Percentiles rank a stretch among this genome's conserved stretches.
These are phyloP conservation scores for Cerrena zonata DNA, from an alignment of 1,284 basidiomycete genomes.

Conservation along the genomic window DNA sequence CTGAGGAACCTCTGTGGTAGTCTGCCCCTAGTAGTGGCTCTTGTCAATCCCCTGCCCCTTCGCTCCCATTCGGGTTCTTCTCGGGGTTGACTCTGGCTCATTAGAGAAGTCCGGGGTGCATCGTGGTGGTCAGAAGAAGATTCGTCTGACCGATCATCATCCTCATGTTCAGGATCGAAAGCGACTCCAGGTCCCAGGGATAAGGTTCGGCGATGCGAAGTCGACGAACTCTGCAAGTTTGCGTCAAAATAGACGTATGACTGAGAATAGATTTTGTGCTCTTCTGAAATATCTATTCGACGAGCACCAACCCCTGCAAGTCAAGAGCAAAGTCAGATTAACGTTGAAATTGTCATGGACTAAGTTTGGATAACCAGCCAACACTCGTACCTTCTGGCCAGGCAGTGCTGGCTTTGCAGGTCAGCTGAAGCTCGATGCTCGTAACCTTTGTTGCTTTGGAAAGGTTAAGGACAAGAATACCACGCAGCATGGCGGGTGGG, in stretches of 20 bases:
- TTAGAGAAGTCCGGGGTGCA: neutral
- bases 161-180: conserved; percentile 29
- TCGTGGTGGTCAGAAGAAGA: conserved; percentile 18
- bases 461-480: conserved; percentile 78
- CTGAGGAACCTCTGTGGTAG: conserved; percentile 24
- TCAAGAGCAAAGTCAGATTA: neutral
- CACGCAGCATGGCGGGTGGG: conserved; percentile 77
- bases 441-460: conserved; percentile 82
- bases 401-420: conserved; percentile 57
- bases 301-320: conserved; percentile 69
- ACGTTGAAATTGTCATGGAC: too few relatives aligned
- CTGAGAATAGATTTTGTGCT: conserved; percentile 71
- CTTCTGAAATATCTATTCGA: conserved; percentile 76
- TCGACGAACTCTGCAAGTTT: conserved; percentile 23
- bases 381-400: conserved; percentile 80
- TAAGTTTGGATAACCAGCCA: neutral
- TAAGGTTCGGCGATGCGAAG: conserved; percentile 48
- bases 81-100: neutral
- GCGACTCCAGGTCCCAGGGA: conserved; percentile 75
- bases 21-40: conserved; percentile 8
- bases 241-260: conserved; percentile 73
- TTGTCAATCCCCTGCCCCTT: conserved; percentile 12
- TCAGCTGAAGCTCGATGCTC: conserved; percentile 76
- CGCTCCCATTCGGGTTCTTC: conserved; percentile 5
- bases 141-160: conserved; percentile 33